These are phyloP conservation scores for Cyberlindnera subsufficiens DNA, from an alignment of 805 yeast genomes.

Conservation along the genomic window DNA sequence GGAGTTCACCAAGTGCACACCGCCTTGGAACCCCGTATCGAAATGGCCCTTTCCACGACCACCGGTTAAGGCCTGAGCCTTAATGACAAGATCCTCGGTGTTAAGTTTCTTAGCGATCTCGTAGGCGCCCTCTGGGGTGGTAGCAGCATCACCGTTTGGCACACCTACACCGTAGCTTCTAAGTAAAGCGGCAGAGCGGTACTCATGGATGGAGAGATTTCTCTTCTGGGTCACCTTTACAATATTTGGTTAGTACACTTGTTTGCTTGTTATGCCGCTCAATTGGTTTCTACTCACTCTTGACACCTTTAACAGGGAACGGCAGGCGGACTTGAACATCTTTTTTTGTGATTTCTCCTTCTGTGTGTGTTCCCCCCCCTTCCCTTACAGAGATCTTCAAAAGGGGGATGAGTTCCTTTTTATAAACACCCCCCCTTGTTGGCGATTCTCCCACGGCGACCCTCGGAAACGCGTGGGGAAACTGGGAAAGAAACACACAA, in stretches of 20 bases:
- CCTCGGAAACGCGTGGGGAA: too few species aligned
- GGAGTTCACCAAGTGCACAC: constrained; percentile 83
- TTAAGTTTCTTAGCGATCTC: constrained; percentile 72
- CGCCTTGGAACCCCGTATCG: constrained; percentile 93
- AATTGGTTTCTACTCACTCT: constrained; percentile 6
- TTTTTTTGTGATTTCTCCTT: neutral
- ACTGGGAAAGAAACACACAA: too few species aligned
- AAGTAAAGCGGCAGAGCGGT: constrained; percentile 85
- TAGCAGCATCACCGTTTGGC: constrained; percentile 88
- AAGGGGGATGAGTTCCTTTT: too few species aligned
- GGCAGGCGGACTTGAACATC: constrained; percentile 11
- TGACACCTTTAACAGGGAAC: constrained; percentile 11
- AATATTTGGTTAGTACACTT: constrained; percentile 1
- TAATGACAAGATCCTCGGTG: constrained; percentile 82
- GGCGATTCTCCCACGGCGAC: too few species aligned
- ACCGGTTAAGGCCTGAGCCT: constrained; percentile 98
- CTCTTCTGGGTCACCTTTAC: constrained; percentile 38
- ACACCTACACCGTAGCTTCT: constrained; percentile 79
- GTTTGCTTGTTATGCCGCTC: neutral
- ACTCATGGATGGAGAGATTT: constrained; percentile 89
- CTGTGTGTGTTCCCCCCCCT: too few species aligned
- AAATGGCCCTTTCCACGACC: constrained; percentile 99
- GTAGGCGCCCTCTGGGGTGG: constrained; percentile 83
- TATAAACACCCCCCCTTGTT: too few species aligned
- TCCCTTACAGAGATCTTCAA: too few species aligned